phyloP scores from a whole-genome alignment of 306 rosid genomes.

The Cucumis melo region DNA sequence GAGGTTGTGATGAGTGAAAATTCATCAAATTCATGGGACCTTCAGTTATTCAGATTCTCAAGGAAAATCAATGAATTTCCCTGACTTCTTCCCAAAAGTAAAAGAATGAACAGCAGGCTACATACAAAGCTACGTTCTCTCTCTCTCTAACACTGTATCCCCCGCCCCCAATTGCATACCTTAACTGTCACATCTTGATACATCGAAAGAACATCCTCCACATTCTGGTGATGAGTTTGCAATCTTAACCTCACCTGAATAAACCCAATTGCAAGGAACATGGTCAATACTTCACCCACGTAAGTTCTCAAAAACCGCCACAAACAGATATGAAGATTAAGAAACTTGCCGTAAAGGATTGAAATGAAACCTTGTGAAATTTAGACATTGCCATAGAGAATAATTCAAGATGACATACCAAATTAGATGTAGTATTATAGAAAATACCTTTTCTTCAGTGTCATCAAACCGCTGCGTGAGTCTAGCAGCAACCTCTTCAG shows the following conservation, averaged over 20 bases:
- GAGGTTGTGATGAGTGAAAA: background rate
- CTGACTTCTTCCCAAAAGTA: background rate
- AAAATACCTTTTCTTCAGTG: constrained; percentile 71
- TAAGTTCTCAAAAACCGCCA: background rate
- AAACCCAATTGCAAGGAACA: constrained; percentile 10
- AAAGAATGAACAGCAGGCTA: background rate
- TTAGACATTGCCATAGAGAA: background rate
- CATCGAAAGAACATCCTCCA: constrained; percentile 76
- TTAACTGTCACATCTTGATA: constrained; percentile 45
- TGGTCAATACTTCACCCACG: background rate
- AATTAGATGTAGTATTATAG: background rate
- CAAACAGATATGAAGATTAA: background rate
- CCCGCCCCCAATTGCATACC: constrained; percentile 26
- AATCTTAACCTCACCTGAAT: constrained; percentile 70
- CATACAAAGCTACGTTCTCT: background rate
- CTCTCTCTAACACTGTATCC: background rate
- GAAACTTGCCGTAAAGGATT: background rate
- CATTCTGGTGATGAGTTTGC: constrained; percentile 81
- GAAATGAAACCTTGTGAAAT: background rate
- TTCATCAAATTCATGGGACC: background rate
- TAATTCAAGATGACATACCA: background rate
- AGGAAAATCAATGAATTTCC: background rate
- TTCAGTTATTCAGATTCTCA: background rate
- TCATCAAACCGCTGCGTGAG: constrained; percentile 92
- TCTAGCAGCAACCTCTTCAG: constrained; percentile 66